Percentiles rank a stretch among this genome's conserved stretches.
Conservation (phyloP, 345 rosid species). For the Odontarrhena argentea region DNA sequence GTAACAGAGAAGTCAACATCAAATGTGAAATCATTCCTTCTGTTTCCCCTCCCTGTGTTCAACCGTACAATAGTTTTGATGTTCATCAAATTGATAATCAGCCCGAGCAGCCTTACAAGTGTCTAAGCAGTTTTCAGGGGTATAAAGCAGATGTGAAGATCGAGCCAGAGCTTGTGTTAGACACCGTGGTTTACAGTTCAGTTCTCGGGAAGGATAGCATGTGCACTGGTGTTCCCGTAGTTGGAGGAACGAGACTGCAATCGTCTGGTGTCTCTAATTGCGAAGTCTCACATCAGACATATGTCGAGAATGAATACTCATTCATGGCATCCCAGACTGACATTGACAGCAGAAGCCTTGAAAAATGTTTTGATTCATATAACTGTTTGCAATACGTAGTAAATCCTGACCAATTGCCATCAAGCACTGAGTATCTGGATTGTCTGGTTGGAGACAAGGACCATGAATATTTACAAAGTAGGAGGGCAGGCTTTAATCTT, state of each 20-base stretch:
- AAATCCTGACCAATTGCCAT: slow-evolving; percentile 33
- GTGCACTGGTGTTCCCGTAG: slow-evolving; percentile 28
- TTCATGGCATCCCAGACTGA: slow-evolving; percentile 30
- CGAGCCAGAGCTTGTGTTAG: slow-evolving; percentile 35
- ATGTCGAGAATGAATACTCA: slow-evolving; percentile 34
- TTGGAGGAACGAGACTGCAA: slow-evolving; percentile 30
- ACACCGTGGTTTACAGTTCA: slow-evolving; percentile 34
- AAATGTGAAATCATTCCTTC: slow-evolving; percentile 40
- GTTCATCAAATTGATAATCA: slow-evolving; percentile 31
- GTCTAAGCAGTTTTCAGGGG: slow-evolving; percentile 25
- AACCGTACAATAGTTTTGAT: slow-evolving; percentile 34
- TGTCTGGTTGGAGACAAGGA: slow-evolving; percentile 41
- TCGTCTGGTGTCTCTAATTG: slow-evolving; percentile 25
- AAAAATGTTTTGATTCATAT: slow-evolving; percentile 32
- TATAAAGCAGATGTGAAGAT: slow-evolving; percentile 27
- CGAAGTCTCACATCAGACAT: slow-evolving; percentile 3
- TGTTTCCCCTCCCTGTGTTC: slow-evolving; percentile 29
- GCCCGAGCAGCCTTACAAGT: slow-evolving; percentile 36
- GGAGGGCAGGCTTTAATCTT: slow-evolving; percentile 39
- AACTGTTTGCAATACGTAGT: slow-evolving; percentile 39
- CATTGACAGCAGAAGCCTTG: slow-evolving; percentile 29
- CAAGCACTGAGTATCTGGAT: slow-evolving; percentile 35
- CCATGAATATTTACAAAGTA: slow-evolving; percentile 33
- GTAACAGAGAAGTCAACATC: slow-evolving; percentile 38
- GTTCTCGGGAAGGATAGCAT: slow-evolving; percentile 31